Conservation (phyloP, 164 flowering plant species). For the Buxus sempervirens region DNA sequence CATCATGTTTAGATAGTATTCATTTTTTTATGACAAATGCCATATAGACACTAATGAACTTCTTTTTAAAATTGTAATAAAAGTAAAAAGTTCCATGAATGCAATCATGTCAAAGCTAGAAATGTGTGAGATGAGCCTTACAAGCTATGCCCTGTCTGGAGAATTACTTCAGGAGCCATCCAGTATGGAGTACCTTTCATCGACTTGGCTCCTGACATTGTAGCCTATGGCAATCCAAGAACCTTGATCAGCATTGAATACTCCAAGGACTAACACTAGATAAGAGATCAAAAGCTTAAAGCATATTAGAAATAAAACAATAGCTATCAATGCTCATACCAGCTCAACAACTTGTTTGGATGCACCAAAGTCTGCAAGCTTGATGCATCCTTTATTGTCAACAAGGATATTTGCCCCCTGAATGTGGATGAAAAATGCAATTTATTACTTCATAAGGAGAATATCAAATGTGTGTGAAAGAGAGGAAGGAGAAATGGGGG, state of each 20-base stretch:
- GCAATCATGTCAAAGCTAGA: background rate
- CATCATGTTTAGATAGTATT: no score
- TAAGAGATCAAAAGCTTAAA: background rate
- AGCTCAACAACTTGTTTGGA: constrained; percentile 94
- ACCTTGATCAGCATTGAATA: constrained; percentile 9
- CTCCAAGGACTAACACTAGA: background rate
- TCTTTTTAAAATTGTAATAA: no score
- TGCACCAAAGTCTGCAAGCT: constrained; percentile 99
- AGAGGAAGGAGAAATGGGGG: no score
- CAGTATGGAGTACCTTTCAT: constrained; percentile 99
- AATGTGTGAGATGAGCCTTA: constrained; percentile 32
- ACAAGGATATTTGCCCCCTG: constrained; percentile 98
- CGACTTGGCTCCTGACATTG: constrained; percentile 89
- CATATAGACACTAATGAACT: no score
- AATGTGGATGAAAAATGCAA: constrained; percentile 7
- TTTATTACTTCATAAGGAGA: background rate
- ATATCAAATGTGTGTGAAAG: background rate
- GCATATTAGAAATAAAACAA: constrained; percentile 3
- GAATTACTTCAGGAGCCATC: constrained; percentile 99
- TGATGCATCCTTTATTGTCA: constrained; percentile 92
- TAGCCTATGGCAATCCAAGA: constrained; percentile 53
- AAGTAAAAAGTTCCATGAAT: background rate
- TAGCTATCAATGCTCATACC: constrained; percentile 37
- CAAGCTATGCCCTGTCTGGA: constrained; percentile 96
- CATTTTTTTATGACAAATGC: no score